These are phyloP conservation scores for Umbelopsis isabellina DNA, from an alignment of 192 early-diverging fungal genomes.

Conservation along the genomic window DNA sequence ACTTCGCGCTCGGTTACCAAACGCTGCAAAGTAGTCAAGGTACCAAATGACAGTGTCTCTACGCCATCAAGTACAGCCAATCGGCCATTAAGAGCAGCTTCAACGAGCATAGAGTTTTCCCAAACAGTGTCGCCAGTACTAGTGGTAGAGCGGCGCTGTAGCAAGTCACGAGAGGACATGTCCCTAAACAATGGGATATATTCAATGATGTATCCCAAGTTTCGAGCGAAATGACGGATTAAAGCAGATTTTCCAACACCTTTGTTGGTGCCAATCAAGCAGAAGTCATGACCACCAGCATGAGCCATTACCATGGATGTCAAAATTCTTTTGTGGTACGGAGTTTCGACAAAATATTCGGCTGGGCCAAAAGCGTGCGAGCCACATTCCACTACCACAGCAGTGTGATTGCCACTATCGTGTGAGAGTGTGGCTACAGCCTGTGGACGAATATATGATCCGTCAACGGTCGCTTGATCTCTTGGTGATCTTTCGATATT, in stretches of 20 bases:
- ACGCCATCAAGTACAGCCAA: conserved; percentile 77
- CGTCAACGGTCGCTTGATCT: conserved; percentile 30
- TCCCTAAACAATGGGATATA: conserved; percentile 77
- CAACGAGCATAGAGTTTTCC: conserved; percentile 72
- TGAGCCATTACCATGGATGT: conserved; percentile 61
- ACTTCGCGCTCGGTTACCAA: conserved; percentile 71
- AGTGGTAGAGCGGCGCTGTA: conserved; percentile 75
- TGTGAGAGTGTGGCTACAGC: conserved; percentile 37
- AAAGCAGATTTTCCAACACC: conserved; percentile 75
- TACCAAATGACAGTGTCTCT: conserved; percentile 71
- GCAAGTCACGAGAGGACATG: conserved; percentile 78
- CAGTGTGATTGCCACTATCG: conserved; percentile 8
- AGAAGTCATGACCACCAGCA: conserved; percentile 64
- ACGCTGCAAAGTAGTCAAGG: conserved; percentile 66
- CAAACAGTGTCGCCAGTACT: conserved; percentile 74
- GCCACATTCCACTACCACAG: conserved; percentile 44
- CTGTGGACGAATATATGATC: conserved; percentile 38
- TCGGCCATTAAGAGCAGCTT: conserved; percentile 72
- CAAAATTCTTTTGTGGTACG: conserved; percentile 53
- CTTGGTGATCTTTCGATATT: conserved; percentile 36
- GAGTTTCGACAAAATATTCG: conserved; percentile 62
- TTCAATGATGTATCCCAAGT: conserved; percentile 62
- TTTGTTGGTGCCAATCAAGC: conserved; percentile 68
- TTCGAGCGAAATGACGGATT: conserved; percentile 56
- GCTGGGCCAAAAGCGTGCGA: conserved; percentile 45